Conservation (phyloP, 805 yeast species). For the Starmerella sirachaensis region DNA sequence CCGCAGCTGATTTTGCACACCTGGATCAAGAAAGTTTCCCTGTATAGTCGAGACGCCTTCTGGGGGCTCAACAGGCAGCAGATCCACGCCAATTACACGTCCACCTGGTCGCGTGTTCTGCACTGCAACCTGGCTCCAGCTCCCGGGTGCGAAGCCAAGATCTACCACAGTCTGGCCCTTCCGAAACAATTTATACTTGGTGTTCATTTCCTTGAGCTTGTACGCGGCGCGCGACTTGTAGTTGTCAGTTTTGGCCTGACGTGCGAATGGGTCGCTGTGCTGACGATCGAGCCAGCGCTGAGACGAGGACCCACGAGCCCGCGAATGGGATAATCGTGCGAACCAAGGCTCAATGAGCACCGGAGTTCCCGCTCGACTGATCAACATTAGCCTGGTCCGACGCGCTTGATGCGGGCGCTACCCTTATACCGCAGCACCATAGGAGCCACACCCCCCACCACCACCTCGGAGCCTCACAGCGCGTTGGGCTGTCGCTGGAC, state of each 20-base stretch:
- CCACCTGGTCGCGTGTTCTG: slow-evolving; percentile 41
- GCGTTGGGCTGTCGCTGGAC: too few species aligned
- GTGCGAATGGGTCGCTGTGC: slow-evolving; percentile 48
- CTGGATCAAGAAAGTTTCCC: slow-evolving; percentile 64
- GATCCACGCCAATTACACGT: slow-evolving; percentile 66
- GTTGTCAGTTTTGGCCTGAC: slow-evolving; percentile 51
- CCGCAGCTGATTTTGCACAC: slow-evolving; percentile 29
- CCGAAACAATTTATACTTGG: slow-evolving; percentile 47
- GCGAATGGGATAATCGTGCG: too few species aligned
- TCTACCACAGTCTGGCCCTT: slow-evolving; percentile 59
- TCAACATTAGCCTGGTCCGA: too few species aligned
- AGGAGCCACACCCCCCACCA: too few species aligned
- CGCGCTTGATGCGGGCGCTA: too few species aligned
- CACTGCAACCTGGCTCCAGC: slow-evolving; percentile 81
- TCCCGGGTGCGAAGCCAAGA: slow-evolving; percentile 83
- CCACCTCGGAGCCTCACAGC: too few species aligned
- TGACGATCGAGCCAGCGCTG: slow-evolving; percentile 68
- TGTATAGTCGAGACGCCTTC: slow-evolving; percentile 68
- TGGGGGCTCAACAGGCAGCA: slow-evolving; percentile 70
- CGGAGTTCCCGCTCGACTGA: too few species aligned
- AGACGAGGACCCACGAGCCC: slow-evolving; percentile 46
- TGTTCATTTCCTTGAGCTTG: slow-evolving; percentile 66
- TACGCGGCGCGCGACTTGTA: slow-evolving; percentile 82
- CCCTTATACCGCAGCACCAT: too few species aligned
- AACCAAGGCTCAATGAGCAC: too few species aligned